A percentile compares a stretch with the other conserved stretches of the same genome.
These are phyloP conservation scores for Tieghemiomyces parasiticus DNA, from an alignment of 192 early-diverging fungal genomes.

Conservation along the genomic window DNA sequence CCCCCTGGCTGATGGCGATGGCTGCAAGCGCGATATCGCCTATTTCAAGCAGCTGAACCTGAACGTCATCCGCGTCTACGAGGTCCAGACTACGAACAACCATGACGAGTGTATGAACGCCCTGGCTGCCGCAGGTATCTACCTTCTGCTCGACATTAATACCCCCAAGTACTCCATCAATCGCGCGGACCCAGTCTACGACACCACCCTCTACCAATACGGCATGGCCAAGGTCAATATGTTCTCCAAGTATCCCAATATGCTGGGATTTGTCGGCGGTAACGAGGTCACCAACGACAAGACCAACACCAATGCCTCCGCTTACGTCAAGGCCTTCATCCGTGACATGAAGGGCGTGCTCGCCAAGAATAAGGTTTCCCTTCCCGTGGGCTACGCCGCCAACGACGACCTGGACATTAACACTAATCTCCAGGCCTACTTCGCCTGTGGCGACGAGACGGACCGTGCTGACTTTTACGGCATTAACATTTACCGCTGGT, in stretches of 20 bases:
- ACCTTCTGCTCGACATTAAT: slow-evolving; percentile 51
- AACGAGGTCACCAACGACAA: slow-evolving; percentile 56
- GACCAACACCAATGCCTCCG: slow-evolving; percentile 42
- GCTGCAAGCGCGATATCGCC: slow-evolving; percentile 43
- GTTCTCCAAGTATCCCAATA: slow-evolving; percentile 46
- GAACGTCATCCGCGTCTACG: slow-evolving; percentile 59
- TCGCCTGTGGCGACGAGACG: slow-evolving; percentile 43
- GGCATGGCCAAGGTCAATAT: slow-evolving; percentile 43
- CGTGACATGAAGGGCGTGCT: slow-evolving; percentile 52
- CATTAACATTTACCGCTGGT: slow-evolving; percentile 67
- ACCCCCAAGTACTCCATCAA: slow-evolving; percentile 44
- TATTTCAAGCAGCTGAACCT: slow-evolving; percentile 50
- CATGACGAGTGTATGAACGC: slow-evolving; percentile 61
- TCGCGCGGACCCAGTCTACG: slow-evolving; percentile 44
- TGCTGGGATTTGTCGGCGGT: slow-evolving; percentile 53
- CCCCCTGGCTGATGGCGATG: slow-evolving; percentile 39
- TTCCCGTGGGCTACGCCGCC: slow-evolving; percentile 62
- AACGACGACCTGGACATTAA: slow-evolving; percentile 59
- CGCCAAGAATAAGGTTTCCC: slow-evolving; percentile 27
- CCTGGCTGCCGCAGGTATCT: slow-evolving; percentile 48
- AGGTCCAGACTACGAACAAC: slow-evolving; percentile 38
- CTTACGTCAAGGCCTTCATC: slow-evolving; percentile 50
- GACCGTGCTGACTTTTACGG: slow-evolving; percentile 56
- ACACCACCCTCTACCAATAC: slow-evolving; percentile 34
- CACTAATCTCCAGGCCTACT: slow-evolving; percentile 45